These are phyloP conservation scores for Conticribra guillardii DNA, from an alignment of 108 stramenopile species.

Conservation along the genomic window DNA sequence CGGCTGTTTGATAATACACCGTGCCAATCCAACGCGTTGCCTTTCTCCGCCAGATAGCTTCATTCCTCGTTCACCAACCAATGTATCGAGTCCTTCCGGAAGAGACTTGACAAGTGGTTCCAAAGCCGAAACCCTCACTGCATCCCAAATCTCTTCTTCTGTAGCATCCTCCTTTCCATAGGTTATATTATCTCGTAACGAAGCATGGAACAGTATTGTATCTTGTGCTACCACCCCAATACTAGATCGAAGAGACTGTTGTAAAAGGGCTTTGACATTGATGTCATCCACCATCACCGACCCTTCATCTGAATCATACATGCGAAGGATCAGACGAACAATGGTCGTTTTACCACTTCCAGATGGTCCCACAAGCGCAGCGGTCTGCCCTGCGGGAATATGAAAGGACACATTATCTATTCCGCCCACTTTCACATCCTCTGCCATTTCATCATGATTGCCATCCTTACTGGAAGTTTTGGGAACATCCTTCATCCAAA, in stretches of 20 bases:
- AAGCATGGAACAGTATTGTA: conserved; percentile 78
- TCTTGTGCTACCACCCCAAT: conserved; percentile 87
- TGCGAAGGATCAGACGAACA: conserved; percentile 59
- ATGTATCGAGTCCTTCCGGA: conserved; percentile 74
- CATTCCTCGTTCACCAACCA: conserved; percentile 86
- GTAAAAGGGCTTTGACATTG: conserved; percentile 55
- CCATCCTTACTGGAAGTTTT: conserved; percentile 1
- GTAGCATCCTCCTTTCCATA: conserved; percentile 64
- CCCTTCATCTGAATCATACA: conserved; percentile 63
- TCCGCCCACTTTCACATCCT: conserved; percentile 34
- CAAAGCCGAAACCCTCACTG: conserved; percentile 45
- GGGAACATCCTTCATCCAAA: conserved; percentile 30
- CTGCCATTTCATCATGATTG: conserved; percentile 2
- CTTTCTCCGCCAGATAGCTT: conserved; percentile 82
- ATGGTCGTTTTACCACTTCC: conserved; percentile 81
- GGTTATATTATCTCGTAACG: conserved; percentile 65
- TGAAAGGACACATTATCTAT: conserved; percentile 34
- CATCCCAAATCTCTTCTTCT: conserved; percentile 56
- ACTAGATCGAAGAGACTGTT: conserved; percentile 52
- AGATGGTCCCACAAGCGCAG: conserved; percentile 51
- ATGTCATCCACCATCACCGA: conserved; percentile 65
- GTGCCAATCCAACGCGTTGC: conserved; percentile 84
- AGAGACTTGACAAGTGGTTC: conserved; percentile 45
- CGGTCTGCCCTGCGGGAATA: conserved; percentile 48
- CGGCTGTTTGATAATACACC: conserved; percentile 61